These are phyloP conservation scores for Tanacetum coccineum DNA, from an alignment of 129 eudicot genomes.

Conservation along the genomic window DNA sequence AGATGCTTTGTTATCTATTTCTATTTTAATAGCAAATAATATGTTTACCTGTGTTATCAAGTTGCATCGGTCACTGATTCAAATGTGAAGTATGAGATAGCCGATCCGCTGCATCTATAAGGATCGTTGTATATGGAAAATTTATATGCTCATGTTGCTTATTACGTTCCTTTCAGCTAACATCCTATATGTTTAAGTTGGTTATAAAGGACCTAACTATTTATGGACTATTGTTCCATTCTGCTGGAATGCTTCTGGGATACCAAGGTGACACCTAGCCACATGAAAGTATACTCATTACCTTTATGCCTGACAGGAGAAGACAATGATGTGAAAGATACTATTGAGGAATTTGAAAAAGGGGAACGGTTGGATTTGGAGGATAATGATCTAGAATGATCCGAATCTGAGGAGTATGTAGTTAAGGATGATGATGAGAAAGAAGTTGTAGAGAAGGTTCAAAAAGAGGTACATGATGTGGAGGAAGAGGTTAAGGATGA, in stretches of 20 bases:
- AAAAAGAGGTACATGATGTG: constrained; percentile 51
- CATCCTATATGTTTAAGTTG: constrained; percentile 28
- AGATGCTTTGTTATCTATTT: too few species aligned
- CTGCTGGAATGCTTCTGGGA: constrained; percentile 29
- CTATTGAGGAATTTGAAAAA: constrained; percentile 74
- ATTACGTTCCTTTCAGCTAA: constrained; percentile 24
- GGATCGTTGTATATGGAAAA: constrained; percentile 10
- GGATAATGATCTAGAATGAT: constrained; percentile 92
- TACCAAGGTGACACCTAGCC: constrained; percentile 33
- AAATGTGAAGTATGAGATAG: too few species aligned
- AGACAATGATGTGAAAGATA: constrained; percentile 61
- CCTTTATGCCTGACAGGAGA: constrained; percentile 78
- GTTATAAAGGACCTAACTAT: constrained; percentile 24
- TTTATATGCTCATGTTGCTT: constrained; percentile 19
- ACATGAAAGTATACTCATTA: constrained; percentile 35
- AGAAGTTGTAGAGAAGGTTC: constrained; percentile 59
- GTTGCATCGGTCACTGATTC: too few species aligned
- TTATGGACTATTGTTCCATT: constrained; percentile 17
- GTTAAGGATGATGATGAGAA: constrained; percentile 85
- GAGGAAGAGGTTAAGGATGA: constrained; percentile 69
- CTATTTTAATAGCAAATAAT: too few species aligned
- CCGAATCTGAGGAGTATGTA: constrained; percentile 81
- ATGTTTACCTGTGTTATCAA: too few species aligned
- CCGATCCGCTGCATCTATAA: background rate
- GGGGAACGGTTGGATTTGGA: constrained; percentile 90